Evolutionary conservation across 768 basidiomycete genomes (phyloP).

Genomic region (Amanita inopinata): DNA sequence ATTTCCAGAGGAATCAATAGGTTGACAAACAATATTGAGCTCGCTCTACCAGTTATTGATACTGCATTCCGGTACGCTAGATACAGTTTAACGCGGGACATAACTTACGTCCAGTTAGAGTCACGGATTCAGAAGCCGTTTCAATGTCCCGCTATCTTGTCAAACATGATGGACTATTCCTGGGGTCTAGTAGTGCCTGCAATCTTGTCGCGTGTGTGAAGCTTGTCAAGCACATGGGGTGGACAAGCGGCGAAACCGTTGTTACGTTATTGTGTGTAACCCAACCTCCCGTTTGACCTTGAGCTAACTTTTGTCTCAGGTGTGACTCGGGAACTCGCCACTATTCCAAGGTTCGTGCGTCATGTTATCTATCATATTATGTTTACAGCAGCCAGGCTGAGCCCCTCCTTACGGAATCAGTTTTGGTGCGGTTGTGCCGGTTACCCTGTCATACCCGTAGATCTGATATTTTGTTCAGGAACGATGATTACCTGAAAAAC

Average conservation of each 20-base stretch:
- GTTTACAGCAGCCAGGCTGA: neutral
- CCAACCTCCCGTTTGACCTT: slow-evolving; percentile 3
- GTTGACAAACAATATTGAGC: slow-evolving; percentile 80
- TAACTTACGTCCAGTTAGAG: slow-evolving; percentile 32
- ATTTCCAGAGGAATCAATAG: slow-evolving; percentile 79
- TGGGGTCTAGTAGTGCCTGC: slow-evolving; percentile 94
- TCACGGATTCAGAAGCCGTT: slow-evolving; percentile 90
- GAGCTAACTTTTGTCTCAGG: slow-evolving; percentile 23
- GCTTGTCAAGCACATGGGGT: slow-evolving; percentile 59
- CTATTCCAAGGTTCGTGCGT: slow-evolving; percentile 69
- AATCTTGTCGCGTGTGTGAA: slow-evolving; percentile 91
- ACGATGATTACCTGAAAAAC: slow-evolving; percentile 41
- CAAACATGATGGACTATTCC: slow-evolving; percentile 81
- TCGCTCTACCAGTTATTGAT: slow-evolving; percentile 77
- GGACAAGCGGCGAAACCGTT: slow-evolving; percentile 58
- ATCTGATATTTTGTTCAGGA: slow-evolving; percentile 23
- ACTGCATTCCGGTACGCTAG: slow-evolving; percentile 71
- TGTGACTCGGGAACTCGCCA: slow-evolving; percentile 90
- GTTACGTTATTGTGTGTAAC: slow-evolving; percentile 75
- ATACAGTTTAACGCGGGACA: neutral
- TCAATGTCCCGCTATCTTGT: slow-evolving; percentile 94
- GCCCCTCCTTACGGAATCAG: slow-evolving; percentile 16
- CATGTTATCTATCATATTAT: neutral
- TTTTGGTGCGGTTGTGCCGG: slow-evolving; percentile 30
- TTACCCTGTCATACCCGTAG: neutral